Evolutionary conservation across 495 filamentous ascomycete genomes (phyloP).

Genomic region (Collariella sp.): DNA sequence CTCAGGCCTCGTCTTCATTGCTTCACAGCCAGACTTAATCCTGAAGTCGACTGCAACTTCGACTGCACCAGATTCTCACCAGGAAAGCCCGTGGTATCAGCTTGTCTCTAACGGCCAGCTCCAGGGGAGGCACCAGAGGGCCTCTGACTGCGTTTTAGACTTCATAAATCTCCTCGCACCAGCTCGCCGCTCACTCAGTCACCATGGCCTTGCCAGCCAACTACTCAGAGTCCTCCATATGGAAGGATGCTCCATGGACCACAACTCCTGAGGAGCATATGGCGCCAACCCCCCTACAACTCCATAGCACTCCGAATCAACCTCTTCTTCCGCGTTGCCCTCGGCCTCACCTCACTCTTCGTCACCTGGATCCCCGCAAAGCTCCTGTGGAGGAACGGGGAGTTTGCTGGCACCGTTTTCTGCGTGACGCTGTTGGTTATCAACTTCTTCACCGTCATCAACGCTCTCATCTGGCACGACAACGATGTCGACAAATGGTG

Average conservation of each 20-base stretch:
- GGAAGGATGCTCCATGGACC: constrained; percentile 12
- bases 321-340: constrained; percentile 36
- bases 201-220: constrained; percentile 2
- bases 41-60: not conserved
- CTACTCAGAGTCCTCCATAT: not conserved
- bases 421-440: constrained; percentile 55
- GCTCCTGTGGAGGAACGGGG: constrained; percentile 50
- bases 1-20: not conserved
- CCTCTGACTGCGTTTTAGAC: not conserved
- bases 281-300: constrained; percentile 23
- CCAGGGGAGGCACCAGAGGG: not conserved
- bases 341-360: constrained; percentile 50
- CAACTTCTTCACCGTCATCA: constrained; percentile 64
- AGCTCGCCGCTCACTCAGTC: not conserved
- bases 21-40: not conserved
- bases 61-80: not conserved
- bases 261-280: constrained; percentile 20
- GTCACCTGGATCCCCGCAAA: constrained; percentile 48
- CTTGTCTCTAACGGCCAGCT: not conserved
- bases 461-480: constrained; percentile 72
- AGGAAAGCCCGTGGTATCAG: not conserved
- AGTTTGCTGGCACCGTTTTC: constrained; percentile 53
- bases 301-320: constrained; percentile 29
- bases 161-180: not conserved
- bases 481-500: constrained; percentile 63